These are phyloP conservation scores for Pelargonium fulgidum DNA, from an alignment of 441 rosid species.

Conservation along the genomic window DNA sequence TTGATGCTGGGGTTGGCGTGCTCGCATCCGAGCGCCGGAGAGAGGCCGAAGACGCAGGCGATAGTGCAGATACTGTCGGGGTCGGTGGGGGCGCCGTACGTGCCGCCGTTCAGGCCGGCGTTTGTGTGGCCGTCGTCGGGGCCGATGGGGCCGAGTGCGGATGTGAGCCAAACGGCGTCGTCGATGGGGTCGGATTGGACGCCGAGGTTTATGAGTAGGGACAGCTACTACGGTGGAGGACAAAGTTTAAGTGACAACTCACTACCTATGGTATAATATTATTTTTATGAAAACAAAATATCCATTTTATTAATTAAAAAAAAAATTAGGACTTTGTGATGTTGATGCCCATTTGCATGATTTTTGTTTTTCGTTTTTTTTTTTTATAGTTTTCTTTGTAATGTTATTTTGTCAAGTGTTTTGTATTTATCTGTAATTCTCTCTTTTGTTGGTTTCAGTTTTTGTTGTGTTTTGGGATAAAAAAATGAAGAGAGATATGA, in stretches of 20 bases:
- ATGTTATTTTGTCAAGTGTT: not conserved
- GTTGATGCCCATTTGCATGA: not conserved
- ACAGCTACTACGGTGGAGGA: too few relatives aligned
- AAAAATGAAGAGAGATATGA: too few relatives aligned
- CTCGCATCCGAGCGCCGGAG: conserved; percentile 37
- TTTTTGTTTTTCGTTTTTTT: not conserved
- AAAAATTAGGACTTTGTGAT: not conserved
- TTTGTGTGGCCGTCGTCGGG: conserved; percentile 34
- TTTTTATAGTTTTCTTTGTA: not conserved
- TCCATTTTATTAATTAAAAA: not conserved
- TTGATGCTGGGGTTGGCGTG: conserved; percentile 42
- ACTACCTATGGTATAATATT: not conserved
- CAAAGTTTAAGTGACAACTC: not conserved
- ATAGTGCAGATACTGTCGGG: conserved; percentile 35
- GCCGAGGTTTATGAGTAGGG: not conserved
- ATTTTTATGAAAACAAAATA: not conserved
- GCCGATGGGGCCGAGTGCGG: not conserved
- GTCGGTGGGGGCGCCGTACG: conserved; percentile 24
- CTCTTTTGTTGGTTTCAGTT: too few relatives aligned
- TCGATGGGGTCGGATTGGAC: not conserved
- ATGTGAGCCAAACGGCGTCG: not conserved
- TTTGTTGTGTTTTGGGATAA: too few relatives aligned
- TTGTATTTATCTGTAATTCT: too few relatives aligned
- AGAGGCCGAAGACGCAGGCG: conserved; percentile 36
- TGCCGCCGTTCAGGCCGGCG: conserved; percentile 38